These are phyloP conservation scores for Blastocystis sp. DNA, from an alignment of 352 stramenopile genomes.

Conservation along the genomic window DNA sequence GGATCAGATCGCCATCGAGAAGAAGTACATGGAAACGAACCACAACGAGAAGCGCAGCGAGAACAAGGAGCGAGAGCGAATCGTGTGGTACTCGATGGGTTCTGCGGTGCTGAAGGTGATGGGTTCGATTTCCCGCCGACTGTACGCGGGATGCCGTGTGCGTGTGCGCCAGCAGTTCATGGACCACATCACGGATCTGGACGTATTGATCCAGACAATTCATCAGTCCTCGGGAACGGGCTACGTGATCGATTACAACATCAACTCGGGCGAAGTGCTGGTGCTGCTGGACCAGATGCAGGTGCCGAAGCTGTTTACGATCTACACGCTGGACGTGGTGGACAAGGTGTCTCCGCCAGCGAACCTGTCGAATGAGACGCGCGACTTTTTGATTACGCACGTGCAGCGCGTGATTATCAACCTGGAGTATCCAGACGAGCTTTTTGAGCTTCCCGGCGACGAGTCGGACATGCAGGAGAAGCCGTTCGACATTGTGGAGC, in stretches of 20 bases:
- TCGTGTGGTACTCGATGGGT: slow-evolving; percentile 55
- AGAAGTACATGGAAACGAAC: background rate
- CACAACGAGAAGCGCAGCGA: background rate
- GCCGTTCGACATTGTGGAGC: slow-evolving; percentile 47
- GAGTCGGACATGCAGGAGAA: background rate
- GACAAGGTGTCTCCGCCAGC: slow-evolving; percentile 37
- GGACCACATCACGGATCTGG: slow-evolving; percentile 51
- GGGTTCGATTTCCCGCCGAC: slow-evolving; percentile 44
- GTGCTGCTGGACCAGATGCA: slow-evolving; percentile 56
- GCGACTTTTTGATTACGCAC: slow-evolving; percentile 44
- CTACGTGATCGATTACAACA: slow-evolving; percentile 55
- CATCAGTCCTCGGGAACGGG: slow-evolving; percentile 48
- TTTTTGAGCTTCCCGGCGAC: slow-evolving; percentile 38
- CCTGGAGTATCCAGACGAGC: slow-evolving; percentile 47
- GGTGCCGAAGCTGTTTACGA: slow-evolving; percentile 49
- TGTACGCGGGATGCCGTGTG: slow-evolving; percentile 51
- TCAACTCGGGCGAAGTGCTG: slow-evolving; percentile 47
- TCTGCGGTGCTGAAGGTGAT: slow-evolving; percentile 55
- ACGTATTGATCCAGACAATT: slow-evolving; percentile 51
- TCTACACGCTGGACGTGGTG: slow-evolving; percentile 53
- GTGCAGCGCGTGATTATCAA: slow-evolving; percentile 56
- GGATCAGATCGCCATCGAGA: slow-evolving; percentile 52
- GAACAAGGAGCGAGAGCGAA: slow-evolving; percentile 52
- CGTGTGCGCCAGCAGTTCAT: slow-evolving; percentile 52
- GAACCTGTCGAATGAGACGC: slow-evolving; percentile 29